Evolutionary conservation across 1,284 basidiomycete species (phyloP).

Genomic region (Fomitopsis schrenkii): DNA sequence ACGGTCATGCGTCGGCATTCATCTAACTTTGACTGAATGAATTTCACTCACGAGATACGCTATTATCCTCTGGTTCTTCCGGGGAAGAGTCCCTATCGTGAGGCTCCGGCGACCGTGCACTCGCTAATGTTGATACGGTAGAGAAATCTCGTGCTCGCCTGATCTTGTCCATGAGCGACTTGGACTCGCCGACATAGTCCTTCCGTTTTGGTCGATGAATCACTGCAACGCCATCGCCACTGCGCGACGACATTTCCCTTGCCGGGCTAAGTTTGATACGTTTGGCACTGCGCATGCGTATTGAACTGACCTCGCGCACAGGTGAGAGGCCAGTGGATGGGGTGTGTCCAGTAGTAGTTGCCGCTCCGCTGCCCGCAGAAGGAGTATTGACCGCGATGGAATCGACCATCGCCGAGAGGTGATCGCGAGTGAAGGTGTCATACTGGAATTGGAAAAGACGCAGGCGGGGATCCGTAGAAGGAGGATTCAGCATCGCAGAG

Average conservation of each 20-base stretch:
- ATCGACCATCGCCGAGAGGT: constrained; percentile 88
- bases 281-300: constrained; percentile 66
- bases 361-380: constrained; percentile 42
- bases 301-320: constrained; percentile 36
- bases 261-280: constrained; percentile 67
- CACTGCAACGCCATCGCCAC: constrained; percentile 40
- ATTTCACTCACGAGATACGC: constrained; percentile 1
- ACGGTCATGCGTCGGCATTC: neutral
- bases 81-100: constrained; percentile 9
- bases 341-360: constrained; percentile 29
- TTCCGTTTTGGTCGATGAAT: constrained; percentile 49
- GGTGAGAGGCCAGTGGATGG: constrained; percentile 23
- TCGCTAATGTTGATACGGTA: constrained; percentile 58
- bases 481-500: constrained; percentile 30
- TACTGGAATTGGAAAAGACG: constrained; percentile 89
- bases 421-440: constrained; percentile 90
- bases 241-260: constrained; percentile 48
- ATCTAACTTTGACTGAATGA: neutral
- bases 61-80: neutral
- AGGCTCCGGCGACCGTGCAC: constrained; percentile 24
- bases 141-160: constrained; percentile 71
- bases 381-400: constrained; percentile 80
- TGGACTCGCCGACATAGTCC: constrained; percentile 72
- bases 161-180: constrained; percentile 71
- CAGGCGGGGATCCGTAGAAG: constrained; percentile 66